Evolutionary conservation across 768 basidiomycete species (phyloP).

Genomic region (Naganishia randhawae): DNA sequence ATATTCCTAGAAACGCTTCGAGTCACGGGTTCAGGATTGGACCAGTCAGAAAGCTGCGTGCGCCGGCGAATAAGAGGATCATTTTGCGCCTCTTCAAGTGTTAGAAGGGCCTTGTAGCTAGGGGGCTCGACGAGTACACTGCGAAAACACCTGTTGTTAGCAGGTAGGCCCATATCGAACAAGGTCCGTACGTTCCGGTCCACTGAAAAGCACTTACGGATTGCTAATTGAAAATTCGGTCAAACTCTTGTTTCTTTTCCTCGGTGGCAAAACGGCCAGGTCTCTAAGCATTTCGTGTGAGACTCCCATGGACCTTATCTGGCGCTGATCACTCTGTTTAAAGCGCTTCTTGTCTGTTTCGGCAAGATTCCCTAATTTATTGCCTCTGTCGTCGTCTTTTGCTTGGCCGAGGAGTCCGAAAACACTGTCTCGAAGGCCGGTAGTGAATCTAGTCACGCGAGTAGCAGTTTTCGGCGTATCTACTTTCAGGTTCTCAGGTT

Average conservation of each 20-base stretch:
- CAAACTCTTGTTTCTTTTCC: slow-evolving; percentile 10
- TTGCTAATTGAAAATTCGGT: slow-evolving; percentile 4
- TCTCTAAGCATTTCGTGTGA: not conserved
- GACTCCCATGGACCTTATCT: slow-evolving; percentile 10
- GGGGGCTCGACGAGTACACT: slow-evolving; percentile 1
- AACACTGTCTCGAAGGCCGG: slow-evolving; percentile 3
- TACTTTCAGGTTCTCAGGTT: not conserved
- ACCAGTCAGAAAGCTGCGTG: not conserved
- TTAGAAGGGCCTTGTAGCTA: not conserved
- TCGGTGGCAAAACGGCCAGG: not conserved
- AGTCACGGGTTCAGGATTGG: not conserved
- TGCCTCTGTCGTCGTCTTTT: not conserved
- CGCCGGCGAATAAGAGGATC: slow-evolving; percentile 5
- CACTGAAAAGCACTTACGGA: slow-evolving; percentile 1
- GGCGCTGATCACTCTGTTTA: not conserved
- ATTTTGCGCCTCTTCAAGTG: slow-evolving; percentile 8
- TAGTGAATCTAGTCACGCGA: not conserved
- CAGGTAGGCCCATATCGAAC: too few relatives aligned
- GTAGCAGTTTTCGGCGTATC: not conserved
- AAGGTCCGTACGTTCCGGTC: too few relatives aligned
- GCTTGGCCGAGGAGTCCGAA: not conserved
- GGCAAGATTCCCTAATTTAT: not conserved
- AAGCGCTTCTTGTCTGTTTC: not conserved
- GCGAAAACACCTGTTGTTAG: not conserved
- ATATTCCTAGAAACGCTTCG: not conserved